Conservation (phyloP, 164 flowering plant genomes). For the Buxus sempervirens region DNA sequence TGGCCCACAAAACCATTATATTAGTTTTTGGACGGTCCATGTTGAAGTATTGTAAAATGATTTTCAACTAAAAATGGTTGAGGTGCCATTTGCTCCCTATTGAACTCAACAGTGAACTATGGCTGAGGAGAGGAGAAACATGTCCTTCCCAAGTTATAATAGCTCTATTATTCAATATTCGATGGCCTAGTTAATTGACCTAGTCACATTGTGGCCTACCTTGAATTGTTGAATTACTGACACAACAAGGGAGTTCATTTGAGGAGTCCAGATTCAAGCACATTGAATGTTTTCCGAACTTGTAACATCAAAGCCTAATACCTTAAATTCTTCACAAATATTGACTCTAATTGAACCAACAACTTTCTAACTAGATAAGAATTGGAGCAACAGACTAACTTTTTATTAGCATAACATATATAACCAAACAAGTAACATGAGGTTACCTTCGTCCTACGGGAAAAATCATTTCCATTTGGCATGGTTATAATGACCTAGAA, state of each 20-base stretch:
- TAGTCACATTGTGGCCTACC: too few relatives aligned
- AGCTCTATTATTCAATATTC: too few relatives aligned
- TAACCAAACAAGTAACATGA: background rate
- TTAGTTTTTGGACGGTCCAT: too few relatives aligned
- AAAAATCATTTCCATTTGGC: conserved; percentile 52
- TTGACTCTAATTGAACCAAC: background rate
- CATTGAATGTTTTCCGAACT: too few relatives aligned
- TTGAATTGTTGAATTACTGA: too few relatives aligned
- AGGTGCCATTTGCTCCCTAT: background rate
- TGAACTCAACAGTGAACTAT: background rate
- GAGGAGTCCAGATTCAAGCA: too few relatives aligned
- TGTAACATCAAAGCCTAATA: background rate
- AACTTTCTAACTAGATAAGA: background rate
- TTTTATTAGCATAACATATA: too few relatives aligned
- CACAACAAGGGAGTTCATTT: too few relatives aligned
- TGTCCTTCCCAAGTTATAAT: too few relatives aligned
- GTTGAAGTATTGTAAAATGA: background rate
- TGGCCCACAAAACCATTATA: background rate
- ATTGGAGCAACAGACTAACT: background rate
- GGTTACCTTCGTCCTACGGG: conserved; percentile 54
- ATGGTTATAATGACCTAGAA: too few relatives aligned
- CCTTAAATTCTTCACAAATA: background rate
- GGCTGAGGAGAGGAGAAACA: background rate
- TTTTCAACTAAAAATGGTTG: background rate
- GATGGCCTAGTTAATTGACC: too few relatives aligned